Conservation (phyloP, 176 grass and related monocot genomes). For the Rhynchospora tenuis region DNA sequence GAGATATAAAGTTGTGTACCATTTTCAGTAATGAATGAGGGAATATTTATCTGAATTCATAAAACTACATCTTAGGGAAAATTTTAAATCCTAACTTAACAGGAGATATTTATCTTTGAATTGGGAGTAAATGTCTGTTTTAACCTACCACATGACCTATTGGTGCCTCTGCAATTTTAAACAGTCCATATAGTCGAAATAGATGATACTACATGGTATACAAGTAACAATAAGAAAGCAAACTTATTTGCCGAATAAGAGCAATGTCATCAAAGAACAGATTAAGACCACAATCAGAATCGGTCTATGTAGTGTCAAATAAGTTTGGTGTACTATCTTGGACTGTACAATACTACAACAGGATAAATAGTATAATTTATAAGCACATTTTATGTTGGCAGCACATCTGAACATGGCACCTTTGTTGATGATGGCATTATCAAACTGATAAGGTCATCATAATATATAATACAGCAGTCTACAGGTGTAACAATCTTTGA, state of each 20-base stretch:
- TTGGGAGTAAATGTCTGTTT: neutral
- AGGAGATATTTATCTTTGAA: neutral
- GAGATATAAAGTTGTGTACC: neutral
- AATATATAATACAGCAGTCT: too few relatives aligned
- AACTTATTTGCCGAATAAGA: neutral
- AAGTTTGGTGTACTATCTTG: neutral
- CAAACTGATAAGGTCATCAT: neutral
- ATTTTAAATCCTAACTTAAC: neutral
- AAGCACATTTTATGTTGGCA: neutral
- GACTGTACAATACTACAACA: neutral
- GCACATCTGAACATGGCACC: neutral
- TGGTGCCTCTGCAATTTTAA: neutral
- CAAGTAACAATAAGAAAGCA: neutral
- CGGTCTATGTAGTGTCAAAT: neutral
- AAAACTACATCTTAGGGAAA: neutral
- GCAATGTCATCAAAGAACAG: neutral
- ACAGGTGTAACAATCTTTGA: too few relatives aligned
- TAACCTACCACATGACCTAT: neutral
- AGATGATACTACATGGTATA: neutral
- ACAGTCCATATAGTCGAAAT: neutral
- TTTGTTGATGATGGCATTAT: neutral
- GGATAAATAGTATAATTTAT: neutral
- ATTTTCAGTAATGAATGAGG: neutral
- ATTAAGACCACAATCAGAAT: neutral
- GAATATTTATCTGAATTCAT: neutral